Conservation (phyloP, 2,329 filamentous ascomycete genomes). For the Verticillium alfalfae region DNA sequence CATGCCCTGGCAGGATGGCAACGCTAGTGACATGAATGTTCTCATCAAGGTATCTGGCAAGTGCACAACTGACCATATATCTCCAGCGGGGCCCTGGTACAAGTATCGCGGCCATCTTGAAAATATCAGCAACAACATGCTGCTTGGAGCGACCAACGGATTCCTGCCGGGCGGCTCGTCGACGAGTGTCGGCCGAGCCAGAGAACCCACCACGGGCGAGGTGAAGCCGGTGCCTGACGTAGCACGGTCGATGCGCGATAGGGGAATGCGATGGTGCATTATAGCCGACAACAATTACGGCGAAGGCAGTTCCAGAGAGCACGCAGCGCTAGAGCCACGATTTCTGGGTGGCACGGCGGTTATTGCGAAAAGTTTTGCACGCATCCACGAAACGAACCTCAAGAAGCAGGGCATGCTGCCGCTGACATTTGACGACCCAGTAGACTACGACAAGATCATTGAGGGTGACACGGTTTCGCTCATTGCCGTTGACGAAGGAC, state of each 20-base stretch:
- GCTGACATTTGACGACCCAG: conserved; percentile 66
- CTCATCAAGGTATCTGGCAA: conserved; percentile 28
- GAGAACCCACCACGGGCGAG: conserved; percentile 12
- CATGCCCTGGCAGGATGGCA: conserved; percentile 16
- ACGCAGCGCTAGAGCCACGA: conserved; percentile 79
- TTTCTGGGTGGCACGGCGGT: conserved; percentile 79
- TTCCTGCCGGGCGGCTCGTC: conserved; percentile 17
- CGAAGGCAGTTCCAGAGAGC: conserved; percentile 80
- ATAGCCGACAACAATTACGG: conserved; percentile 58
- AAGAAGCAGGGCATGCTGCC: conserved; percentile 64
- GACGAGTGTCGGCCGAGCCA: conserved; percentile 18
- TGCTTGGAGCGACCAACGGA: conserved; percentile 24
- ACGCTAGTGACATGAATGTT: conserved; percentile 16
- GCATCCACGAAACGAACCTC: conserved; percentile 90
- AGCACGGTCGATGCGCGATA: conserved; percentile 16
- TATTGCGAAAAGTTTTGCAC: conserved; percentile 75
- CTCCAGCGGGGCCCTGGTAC: conserved; percentile 29
- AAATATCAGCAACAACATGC: conserved; percentile 29
- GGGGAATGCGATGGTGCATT: conserved; percentile 20
- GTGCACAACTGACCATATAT: conserved; percentile 32
- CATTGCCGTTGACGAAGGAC: conserved; percentile 4
- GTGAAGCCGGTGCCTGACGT: conserved; percentile 18
- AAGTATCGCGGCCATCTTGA: conserved; percentile 31
- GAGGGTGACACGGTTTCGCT: conserved; percentile 5
- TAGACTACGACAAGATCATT: conserved; percentile 68